These are phyloP conservation scores for Poronia punctata DNA, from an alignment of 495 filamentous ascomycete species.

Conservation along the genomic window DNA sequence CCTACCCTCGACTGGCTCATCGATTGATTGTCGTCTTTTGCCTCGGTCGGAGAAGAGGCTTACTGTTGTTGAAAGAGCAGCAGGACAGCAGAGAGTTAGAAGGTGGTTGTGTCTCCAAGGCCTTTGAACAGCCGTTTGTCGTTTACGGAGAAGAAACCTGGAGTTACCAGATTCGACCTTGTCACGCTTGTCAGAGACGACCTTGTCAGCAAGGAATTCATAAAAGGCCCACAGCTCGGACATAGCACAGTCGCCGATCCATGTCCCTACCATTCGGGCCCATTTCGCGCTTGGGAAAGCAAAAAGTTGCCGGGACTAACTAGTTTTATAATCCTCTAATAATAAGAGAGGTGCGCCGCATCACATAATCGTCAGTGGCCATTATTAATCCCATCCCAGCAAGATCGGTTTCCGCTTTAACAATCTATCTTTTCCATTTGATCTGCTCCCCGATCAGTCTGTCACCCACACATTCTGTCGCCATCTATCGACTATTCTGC, in stretches of 20 bases:
- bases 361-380: constrained; percentile 11
- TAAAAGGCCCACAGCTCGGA: constrained; percentile 10
- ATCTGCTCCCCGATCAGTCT: not conserved
- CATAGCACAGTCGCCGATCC: constrained; percentile 11
- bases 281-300: constrained; percentile 6
- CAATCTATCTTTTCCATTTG: constrained; percentile 4
- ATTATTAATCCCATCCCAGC: constrained; percentile 10
- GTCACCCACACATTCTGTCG: not conserved
- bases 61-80: too few relatives aligned
- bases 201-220: constrained; percentile 4
- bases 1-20: too few relatives aligned
- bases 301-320: constrained; percentile 9
- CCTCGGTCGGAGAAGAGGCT: too few relatives aligned
- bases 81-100: too few relatives aligned
- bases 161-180: constrained; percentile 9
- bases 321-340: too few relatives aligned
- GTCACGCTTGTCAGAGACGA: constrained; percentile 4
- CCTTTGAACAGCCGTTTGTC: too few relatives aligned
- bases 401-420: constrained; percentile 5
- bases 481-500: too few relatives aligned
- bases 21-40: too few relatives aligned
- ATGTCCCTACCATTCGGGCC: constrained; percentile 6
- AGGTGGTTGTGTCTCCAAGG: too few relatives aligned
- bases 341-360: constrained; percentile 12
- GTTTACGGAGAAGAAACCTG: constrained; percentile 9